phyloP scores from a whole-genome alignment of 1,284 basidiomycete genomes.

The Irpex sp. region DNA sequence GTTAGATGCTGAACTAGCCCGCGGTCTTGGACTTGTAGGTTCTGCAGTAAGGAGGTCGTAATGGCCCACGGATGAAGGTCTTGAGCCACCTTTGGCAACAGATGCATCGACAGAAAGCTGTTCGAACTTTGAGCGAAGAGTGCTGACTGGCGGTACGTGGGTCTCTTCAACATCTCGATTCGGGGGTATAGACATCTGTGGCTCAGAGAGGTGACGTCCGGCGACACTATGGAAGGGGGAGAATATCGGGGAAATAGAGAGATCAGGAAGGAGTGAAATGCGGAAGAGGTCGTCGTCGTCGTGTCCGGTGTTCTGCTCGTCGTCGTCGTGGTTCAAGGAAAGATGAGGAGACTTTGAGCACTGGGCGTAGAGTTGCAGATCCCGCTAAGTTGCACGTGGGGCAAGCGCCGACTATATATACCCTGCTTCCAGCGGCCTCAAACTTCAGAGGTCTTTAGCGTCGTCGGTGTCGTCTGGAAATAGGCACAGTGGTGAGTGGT shows the following conservation, averaged over 20 bases:
- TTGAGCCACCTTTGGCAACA: conserved; percentile 16
- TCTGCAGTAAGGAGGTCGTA: conserved; percentile 22
- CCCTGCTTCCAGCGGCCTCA: not conserved
- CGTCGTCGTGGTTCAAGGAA: not conserved
- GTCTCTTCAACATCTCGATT: conserved; percentile 38
- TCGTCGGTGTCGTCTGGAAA: not conserved
- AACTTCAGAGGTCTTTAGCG: not conserved
- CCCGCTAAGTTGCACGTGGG: not conserved
- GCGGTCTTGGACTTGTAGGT: conserved; percentile 34
- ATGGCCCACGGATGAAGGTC: conserved; percentile 5
- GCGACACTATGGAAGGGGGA: conserved; percentile 8
- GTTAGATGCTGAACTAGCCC: conserved; percentile 34
- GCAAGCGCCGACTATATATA: not conserved
- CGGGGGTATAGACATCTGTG: conserved; percentile 2
- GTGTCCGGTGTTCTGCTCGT: not conserved
- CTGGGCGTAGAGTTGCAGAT: not conserved
- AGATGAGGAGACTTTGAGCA: not conserved
- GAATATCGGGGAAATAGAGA: not conserved
- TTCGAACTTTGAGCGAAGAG: conserved; percentile 66
- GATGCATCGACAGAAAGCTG: conserved; percentile 39
- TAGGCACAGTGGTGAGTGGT: not conserved
- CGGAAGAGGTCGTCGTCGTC: not conserved
- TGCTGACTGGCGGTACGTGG: conserved; percentile 59
- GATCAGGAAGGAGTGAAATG: not conserved
- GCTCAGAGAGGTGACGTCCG: conserved; percentile 12